Conservation (phyloP, 306 rosid genomes). For the Delonix regia region DNA sequence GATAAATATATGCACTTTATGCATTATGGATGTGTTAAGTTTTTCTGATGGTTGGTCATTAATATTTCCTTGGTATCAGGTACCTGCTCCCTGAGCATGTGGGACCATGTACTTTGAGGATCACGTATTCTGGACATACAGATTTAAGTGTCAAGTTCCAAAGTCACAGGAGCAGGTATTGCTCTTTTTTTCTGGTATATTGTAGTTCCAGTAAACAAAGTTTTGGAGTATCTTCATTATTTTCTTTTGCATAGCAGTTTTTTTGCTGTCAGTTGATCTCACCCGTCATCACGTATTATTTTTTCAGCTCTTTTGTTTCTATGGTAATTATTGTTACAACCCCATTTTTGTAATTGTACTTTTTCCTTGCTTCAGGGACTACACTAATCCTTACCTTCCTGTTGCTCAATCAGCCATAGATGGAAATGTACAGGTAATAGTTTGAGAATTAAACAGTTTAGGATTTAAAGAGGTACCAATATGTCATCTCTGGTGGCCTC, state of each 20-base stretch:
- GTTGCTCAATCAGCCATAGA: slow-evolving; percentile 97
- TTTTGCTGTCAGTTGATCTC: slow-evolving; percentile 24
- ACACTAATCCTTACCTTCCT: slow-evolving; percentile 96
- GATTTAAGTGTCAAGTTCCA: slow-evolving; percentile 96
- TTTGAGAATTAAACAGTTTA: background rate
- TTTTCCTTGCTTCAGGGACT: slow-evolving; percentile 71
- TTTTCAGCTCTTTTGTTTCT: slow-evolving; percentile 10
- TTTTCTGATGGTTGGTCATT: slow-evolving; percentile 22
- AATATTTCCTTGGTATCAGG: slow-evolving; percentile 44
- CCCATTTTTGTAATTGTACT: background rate
- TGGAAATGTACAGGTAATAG: slow-evolving; percentile 87
- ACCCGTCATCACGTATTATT: background rate
- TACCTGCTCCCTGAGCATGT: slow-evolving; percentile 84
- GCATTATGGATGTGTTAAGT: background rate
- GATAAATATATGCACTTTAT: background rate
- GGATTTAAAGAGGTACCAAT: background rate
- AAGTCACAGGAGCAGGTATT: slow-evolving; percentile 95
- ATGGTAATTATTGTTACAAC: background rate
- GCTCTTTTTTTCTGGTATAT: slow-evolving; percentile 12
- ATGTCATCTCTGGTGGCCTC: background rate
- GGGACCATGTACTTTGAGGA: slow-evolving; percentile 85
- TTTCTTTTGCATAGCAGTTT: background rate
- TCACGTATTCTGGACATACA: slow-evolving; percentile 93
- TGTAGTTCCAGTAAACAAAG: background rate
- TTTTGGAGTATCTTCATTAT: background rate